Conservation (phyloP, 2,329 filamentous ascomycete genomes). For the Ilyonectria sp. region DNA sequence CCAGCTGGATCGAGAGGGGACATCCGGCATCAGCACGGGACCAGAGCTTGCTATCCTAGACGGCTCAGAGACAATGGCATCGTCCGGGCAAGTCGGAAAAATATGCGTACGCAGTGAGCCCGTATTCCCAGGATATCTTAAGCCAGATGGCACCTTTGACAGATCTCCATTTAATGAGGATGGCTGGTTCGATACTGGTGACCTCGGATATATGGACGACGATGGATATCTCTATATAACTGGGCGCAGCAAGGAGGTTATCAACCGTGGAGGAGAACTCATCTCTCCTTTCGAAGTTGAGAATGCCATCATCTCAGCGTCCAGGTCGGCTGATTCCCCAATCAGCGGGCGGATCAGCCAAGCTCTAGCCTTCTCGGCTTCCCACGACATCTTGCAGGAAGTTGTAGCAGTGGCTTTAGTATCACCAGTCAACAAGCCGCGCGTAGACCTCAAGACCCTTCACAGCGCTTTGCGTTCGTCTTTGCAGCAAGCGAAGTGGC, state of each 20-base stretch:
- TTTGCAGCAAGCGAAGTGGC: constrained; percentile 69
- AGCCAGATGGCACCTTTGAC: constrained; percentile 59
- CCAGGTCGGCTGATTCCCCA: constrained; percentile 57
- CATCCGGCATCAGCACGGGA: constrained; percentile 66
- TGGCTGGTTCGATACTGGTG: constrained; percentile 70
- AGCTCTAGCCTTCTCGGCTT: constrained; percentile 67
- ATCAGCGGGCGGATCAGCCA: constrained; percentile 64
- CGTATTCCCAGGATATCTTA: constrained; percentile 66
- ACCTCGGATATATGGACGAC: constrained; percentile 66
- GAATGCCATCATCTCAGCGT: constrained; percentile 66
- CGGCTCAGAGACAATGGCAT: constrained; percentile 52
- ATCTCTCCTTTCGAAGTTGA: constrained; percentile 74
- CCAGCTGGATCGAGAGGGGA: constrained; percentile 65
- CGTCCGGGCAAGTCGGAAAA: constrained; percentile 57
- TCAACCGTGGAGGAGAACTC: constrained; percentile 72
- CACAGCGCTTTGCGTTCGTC: constrained; percentile 63
- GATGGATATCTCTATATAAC: constrained; percentile 69
- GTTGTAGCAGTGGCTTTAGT: constrained; percentile 69
- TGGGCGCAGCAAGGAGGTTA: constrained; percentile 69
- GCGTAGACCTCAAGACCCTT: constrained; percentile 64
- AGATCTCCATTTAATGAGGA: constrained; percentile 61
- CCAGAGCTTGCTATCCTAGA: constrained; percentile 67
- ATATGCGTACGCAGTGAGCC: constrained; percentile 68
- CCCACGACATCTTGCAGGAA: constrained; percentile 69
- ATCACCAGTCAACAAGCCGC: constrained; percentile 58